These are phyloP conservation scores for Zelopaecilomyces penicillatus DNA, from an alignment of 2,329 filamentous ascomycete species.

Conservation along the genomic window DNA sequence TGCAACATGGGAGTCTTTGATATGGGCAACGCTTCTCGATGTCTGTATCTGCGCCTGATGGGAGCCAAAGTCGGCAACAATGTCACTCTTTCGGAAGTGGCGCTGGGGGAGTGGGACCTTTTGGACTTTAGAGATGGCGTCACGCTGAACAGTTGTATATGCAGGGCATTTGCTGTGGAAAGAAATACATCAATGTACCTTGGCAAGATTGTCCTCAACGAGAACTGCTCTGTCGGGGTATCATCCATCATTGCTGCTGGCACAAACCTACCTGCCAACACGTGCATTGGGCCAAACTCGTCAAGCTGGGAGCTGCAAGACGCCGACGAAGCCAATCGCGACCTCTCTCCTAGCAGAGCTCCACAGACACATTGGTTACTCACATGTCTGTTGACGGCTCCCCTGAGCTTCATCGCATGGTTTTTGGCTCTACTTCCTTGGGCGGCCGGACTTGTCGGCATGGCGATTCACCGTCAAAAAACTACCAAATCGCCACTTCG, in stretches of 20 bases:
- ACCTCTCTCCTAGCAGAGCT: slow-evolving; percentile 28
- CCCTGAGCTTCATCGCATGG: slow-evolving; percentile 31
- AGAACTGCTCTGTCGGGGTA: slow-evolving; percentile 37
- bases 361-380: slow-evolving; percentile 38
- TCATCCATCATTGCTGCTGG: slow-evolving; percentile 44
- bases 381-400: slow-evolving; percentile 32
- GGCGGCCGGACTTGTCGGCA: slow-evolving; percentile 34
- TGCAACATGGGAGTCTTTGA: slow-evolving; percentile 40
- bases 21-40: slow-evolving; percentile 28
- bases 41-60: slow-evolving; percentile 42
- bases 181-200: slow-evolving; percentile 51
- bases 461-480: slow-evolving; percentile 31
- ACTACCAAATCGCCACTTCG: slow-evolving; percentile 27
- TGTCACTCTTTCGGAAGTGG: slow-evolving; percentile 37
- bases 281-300: slow-evolving; percentile 48
- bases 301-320: slow-evolving; percentile 48
- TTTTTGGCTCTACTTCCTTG: slow-evolving; percentile 38
- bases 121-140: slow-evolving; percentile 44
- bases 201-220: slow-evolving; percentile 40
- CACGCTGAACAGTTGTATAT: slow-evolving; percentile 37
- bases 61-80: slow-evolving; percentile 44
- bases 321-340: slow-evolving; percentile 37
- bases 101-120: slow-evolving; percentile 48
- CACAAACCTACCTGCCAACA: slow-evolving; percentile 36
- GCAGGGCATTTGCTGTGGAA: slow-evolving; percentile 46